Conservation (phyloP, 2,329 filamentous ascomycete genomes). For the Claviceps maximensis region DNA sequence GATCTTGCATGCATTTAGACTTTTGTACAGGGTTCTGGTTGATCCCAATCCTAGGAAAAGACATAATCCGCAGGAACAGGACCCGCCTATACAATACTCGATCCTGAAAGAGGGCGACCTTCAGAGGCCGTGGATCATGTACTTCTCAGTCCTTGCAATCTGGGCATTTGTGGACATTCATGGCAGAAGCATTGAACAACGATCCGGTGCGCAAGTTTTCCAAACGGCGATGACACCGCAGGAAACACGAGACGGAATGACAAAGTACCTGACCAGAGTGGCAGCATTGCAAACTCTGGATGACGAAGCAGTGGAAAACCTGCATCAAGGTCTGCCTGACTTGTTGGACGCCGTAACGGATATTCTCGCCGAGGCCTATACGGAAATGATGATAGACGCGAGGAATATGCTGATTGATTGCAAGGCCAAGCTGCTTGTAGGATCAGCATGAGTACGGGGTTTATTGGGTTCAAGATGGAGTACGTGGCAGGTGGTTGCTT, state of each 20-base stretch:
- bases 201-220: slow-evolving; percentile 14
- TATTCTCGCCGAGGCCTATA: slow-evolving; percentile 31
- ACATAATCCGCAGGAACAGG: slow-evolving; percentile 10
- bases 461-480: not conserved
- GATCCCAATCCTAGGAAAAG: slow-evolving; percentile 26
- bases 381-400: slow-evolving; percentile 68
- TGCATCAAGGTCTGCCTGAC: slow-evolving; percentile 42
- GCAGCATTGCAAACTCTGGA: slow-evolving; percentile 59
- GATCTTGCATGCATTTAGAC: slow-evolving; percentile 70
- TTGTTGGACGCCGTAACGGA: slow-evolving; percentile 30
- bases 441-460: not conserved
- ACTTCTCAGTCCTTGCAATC: slow-evolving; percentile 72
- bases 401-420: slow-evolving; percentile 18
- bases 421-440: not conserved
- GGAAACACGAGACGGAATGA: slow-evolving; percentile 22
- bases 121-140: slow-evolving; percentile 82
- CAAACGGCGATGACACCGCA: slow-evolving; percentile 16
- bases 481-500: not conserved
- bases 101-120: slow-evolving; percentile 67
- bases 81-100: slow-evolving; percentile 43
- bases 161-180: slow-evolving; percentile 59
- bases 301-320: slow-evolving; percentile 50
- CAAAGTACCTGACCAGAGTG: slow-evolving; percentile 42
- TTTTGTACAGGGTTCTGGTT: slow-evolving; percentile 64
- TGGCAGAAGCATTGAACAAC: not conserved